Conservation (phyloP, 2,329 filamentous ascomycete species). For the Talaromyces verruculosus region DNA sequence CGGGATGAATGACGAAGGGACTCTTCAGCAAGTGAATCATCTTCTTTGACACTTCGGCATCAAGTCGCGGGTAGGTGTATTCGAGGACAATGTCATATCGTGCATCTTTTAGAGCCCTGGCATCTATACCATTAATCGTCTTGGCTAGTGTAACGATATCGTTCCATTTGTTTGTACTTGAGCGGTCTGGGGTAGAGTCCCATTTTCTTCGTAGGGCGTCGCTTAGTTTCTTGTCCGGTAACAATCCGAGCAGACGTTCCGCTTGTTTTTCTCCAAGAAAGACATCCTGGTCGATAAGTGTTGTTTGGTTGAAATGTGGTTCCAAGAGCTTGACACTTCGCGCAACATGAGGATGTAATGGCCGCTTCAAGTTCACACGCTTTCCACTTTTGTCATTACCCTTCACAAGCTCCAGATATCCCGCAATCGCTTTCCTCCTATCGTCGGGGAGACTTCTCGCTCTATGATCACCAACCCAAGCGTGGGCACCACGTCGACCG, state of each 20-base stretch:
- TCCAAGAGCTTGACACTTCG: slow-evolving; percentile 84
- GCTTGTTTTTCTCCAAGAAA: slow-evolving; percentile 71
- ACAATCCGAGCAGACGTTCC: slow-evolving; percentile 75
- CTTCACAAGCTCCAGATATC: slow-evolving; percentile 86
- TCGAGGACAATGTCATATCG: slow-evolving; percentile 96
- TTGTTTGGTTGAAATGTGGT: slow-evolving; percentile 77
- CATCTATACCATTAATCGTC: slow-evolving; percentile 70
- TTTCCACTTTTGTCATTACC: slow-evolving; percentile 84
- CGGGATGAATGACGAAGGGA: slow-evolving; percentile 93
- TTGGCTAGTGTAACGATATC: slow-evolving; percentile 88
- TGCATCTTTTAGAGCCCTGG: slow-evolving; percentile 73
- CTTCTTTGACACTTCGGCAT: slow-evolving; percentile 97
- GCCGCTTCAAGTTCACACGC: slow-evolving; percentile 78
- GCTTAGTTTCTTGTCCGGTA: slow-evolving; percentile 76
- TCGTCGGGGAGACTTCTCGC: slow-evolving; percentile 82
- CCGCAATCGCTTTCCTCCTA: slow-evolving; percentile 78
- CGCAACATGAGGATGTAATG: slow-evolving; percentile 83
- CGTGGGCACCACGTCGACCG: slow-evolving; percentile 91
- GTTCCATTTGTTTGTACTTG: slow-evolving; percentile 82
- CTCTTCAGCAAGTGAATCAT: slow-evolving; percentile 97
- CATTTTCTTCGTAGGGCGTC: slow-evolving; percentile 85
- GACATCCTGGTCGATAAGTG: slow-evolving; percentile 82
- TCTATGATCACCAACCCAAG: slow-evolving; percentile 92
- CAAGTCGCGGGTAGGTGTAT: slow-evolving; percentile 95
- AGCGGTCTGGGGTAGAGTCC: slow-evolving; percentile 75